Percentiles rank a stretch among this genome's conserved stretches.
Conservation (phyloP, 208 protist genomes). For the Entamoeba nuttalli region DNA sequence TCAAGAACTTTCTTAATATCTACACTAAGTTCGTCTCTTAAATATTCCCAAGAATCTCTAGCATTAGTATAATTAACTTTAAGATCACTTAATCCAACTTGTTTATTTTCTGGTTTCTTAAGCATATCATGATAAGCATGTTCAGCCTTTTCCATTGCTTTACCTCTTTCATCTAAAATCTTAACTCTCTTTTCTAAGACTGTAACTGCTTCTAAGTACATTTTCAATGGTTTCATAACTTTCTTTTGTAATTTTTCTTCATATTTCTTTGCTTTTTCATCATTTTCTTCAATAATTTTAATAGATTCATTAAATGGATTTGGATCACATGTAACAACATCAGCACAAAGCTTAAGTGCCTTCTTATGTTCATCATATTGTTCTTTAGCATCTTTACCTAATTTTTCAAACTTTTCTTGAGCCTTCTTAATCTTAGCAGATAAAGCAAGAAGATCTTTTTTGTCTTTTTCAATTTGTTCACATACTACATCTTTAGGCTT, state of each 20-base stretch:
- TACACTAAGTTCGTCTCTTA: neutral
- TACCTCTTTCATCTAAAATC: neutral
- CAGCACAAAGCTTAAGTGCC: no score
- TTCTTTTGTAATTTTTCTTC: neutral
- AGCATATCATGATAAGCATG: neutral
- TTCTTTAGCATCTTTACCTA: no score
- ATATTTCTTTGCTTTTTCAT: neutral
- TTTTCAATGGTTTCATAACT: neutral
- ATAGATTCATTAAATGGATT: no score
- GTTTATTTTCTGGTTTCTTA: neutral
- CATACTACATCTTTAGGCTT: no score
- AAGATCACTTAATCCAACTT: neutral
- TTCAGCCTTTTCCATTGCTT: neutral
- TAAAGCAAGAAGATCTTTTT: no score
- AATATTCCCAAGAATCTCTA: neutral
- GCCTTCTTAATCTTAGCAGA: no score
- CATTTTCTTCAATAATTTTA: no score
- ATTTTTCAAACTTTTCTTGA: no score
- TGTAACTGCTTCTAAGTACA: neutral
- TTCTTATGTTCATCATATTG: no score
- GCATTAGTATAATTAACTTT: neutral
- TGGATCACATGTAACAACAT: no score
- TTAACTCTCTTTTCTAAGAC: neutral
- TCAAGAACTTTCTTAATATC: neutral
- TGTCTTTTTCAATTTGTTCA: no score